Evolutionary conservation across 2,329 filamentous ascomycete genomes (phyloP).

Genomic region (Delphinella strobiligena): DNA sequence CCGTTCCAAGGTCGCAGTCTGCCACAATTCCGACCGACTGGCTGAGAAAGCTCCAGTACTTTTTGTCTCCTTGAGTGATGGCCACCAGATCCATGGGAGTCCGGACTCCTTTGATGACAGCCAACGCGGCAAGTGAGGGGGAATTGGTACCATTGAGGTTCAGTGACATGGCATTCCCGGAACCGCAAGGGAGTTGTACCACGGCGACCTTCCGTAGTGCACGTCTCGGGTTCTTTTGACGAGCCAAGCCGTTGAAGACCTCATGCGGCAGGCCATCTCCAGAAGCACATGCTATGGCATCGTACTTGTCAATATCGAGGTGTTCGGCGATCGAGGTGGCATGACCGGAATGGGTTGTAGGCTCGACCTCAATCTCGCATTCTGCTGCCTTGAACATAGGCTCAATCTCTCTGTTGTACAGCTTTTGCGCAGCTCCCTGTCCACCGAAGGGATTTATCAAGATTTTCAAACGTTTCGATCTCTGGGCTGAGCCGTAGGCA

Average conservation of each 20-base stretch:
- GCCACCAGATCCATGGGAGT: conserved; percentile 78
- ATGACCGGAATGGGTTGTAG: conserved; percentile 62
- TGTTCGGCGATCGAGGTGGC: conserved; percentile 64
- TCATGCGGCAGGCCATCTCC: conserved; percentile 88
- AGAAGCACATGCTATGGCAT: conserved; percentile 79
- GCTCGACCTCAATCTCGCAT: conserved; percentile 62
- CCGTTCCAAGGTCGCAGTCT: conserved; percentile 79
- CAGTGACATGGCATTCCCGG: conserved; percentile 85
- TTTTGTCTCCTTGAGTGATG: conserved; percentile 65
- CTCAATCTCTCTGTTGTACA: conserved; percentile 63
- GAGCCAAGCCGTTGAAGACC: conserved; percentile 84
- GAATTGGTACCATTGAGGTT: conserved; percentile 76
- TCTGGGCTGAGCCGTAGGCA: conserved; percentile 58
- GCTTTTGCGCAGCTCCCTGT: conserved; percentile 60
- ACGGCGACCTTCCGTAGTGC: conserved; percentile 71
- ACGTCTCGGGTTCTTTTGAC: conserved; percentile 58
- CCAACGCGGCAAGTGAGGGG: conserved; percentile 64
- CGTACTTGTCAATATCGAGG: conserved; percentile 67
- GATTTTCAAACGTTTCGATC: conserved; percentile 69
- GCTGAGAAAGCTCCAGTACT: conserved; percentile 77
- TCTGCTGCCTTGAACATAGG: conserved; percentile 74
- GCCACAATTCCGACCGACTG: conserved; percentile 84
- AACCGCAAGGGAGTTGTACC: conserved; percentile 80
- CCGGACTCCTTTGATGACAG: conserved; percentile 76
- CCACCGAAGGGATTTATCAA: conserved; percentile 87